Percentiles rank a stretch among this genome's conserved stretches.
Evolutionary conservation across 2,329 filamentous ascomycete genomes (phyloP).

Genomic region (Aspergillus cejpii): DNA sequence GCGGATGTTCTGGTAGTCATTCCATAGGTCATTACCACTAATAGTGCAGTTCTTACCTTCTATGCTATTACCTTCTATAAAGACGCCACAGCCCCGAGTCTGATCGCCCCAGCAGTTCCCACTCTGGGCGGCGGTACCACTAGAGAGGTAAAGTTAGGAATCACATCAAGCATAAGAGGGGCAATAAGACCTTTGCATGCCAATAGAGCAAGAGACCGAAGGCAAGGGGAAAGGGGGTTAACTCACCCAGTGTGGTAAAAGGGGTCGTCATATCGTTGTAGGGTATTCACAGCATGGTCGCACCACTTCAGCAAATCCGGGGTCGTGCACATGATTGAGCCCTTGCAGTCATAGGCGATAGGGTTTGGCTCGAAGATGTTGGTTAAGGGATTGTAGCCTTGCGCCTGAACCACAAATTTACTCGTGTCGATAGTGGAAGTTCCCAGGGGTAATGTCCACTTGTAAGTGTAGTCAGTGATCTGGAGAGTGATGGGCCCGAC

Average conservation of each 20-base stretch:
- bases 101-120: constrained; percentile 13
- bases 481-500: constrained; percentile 6
- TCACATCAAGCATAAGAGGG: background rate
- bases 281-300: constrained; percentile 10
- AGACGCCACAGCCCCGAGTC: constrained; percentile 10
- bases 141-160: constrained; percentile 1
- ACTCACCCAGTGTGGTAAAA: constrained; percentile 7
- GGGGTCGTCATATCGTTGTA: constrained; percentile 6
- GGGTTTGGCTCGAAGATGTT: constrained; percentile 7
- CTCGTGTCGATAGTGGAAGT: constrained; percentile 10
- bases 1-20: constrained; percentile 14
- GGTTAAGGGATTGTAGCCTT: constrained; percentile 11
- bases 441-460: constrained; percentile 10
- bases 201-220: background rate
- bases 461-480: constrained; percentile 13
- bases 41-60: constrained; percentile 12
- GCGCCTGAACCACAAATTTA: constrained; percentile 12
- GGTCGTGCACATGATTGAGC: constrained; percentile 9
- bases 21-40: constrained; percentile 13
- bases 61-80: constrained; percentile 9
- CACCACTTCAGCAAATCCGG: constrained; percentile 11
- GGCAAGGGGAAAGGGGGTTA: background rate
- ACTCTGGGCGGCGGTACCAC: constrained; percentile 3
- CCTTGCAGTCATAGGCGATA: constrained; percentile 10
- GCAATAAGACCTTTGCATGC: background rate